Evolutionary conservation across 2,329 filamentous ascomycete species (phyloP).

Genomic region (Botryosphaeria dothidea): DNA sequence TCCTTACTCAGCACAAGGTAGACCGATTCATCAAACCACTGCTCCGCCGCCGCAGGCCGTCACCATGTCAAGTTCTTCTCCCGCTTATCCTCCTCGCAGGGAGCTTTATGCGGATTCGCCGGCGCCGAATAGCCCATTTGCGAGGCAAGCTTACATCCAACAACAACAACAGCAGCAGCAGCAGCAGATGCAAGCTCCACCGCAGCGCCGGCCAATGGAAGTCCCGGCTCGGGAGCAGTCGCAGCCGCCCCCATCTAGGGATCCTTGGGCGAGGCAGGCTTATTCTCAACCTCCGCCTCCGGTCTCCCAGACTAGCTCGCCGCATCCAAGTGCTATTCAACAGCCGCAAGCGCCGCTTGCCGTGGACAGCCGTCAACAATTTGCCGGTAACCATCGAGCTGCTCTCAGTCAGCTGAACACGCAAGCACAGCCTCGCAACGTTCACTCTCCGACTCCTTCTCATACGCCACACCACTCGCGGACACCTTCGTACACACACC

Average conservation of each 20-base stretch:
- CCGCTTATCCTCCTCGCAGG: slow-evolving; percentile 1
- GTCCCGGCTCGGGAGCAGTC: slow-evolving; percentile 8
- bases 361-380: slow-evolving; percentile 9
- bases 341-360: background rate
- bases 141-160: slow-evolving; percentile 1
- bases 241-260: slow-evolving; percentile 11
- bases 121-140: slow-evolving; percentile 5
- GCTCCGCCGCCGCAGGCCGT: background rate
- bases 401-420: slow-evolving; percentile 17
- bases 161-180: background rate
- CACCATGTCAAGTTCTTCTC: slow-evolving; percentile 11
- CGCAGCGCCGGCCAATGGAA: slow-evolving; percentile 2
- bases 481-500: slow-evolving; percentile 15
- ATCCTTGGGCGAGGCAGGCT: slow-evolving; percentile 1
- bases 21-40: slow-evolving; percentile 6
- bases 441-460: slow-evolving; percentile 15
- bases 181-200: slow-evolving; percentile 16
- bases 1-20: slow-evolving; percentile 13
- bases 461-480: slow-evolving; percentile 16
- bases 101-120: slow-evolving; percentile 10
- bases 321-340: slow-evolving; percentile 4
- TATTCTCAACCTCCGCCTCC: slow-evolving; percentile 8
- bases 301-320: slow-evolving; percentile 10
- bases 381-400: background rate
- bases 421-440: slow-evolving; percentile 5